phyloP scores from a whole-genome alignment of 495 filamentous ascomycete genomes.

The Chlorociboria aeruginascens region DNA sequence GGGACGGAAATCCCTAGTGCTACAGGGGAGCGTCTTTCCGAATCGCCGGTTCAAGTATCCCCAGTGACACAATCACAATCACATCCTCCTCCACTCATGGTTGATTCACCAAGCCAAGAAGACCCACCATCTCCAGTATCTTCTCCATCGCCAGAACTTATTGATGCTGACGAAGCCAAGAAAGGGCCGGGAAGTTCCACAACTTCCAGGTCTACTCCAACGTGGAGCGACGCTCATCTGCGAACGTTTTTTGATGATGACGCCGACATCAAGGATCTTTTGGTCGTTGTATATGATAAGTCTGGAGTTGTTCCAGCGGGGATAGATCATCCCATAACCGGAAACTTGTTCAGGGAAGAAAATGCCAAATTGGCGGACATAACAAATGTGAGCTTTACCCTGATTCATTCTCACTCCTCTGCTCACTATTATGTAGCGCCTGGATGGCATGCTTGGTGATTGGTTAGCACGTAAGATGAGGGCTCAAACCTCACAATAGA shows the following conservation, averaged over 20 bases:
- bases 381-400: slow-evolving; percentile 42
- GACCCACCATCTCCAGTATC: slow-evolving; percentile 51
- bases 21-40: slow-evolving; percentile 42
- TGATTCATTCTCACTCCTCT: neutral
- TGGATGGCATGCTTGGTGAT: slow-evolving; percentile 77
- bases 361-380: slow-evolving; percentile 73
- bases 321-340: slow-evolving; percentile 73
- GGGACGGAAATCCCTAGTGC: slow-evolving; percentile 18
- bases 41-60: slow-evolving; percentile 69
- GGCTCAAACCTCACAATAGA: slow-evolving; percentile 23
- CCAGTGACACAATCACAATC: slow-evolving; percentile 34
- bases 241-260: slow-evolving; percentile 86
- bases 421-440: slow-evolving; percentile 33
- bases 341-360: slow-evolving; percentile 71
- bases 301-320: slow-evolving; percentile 62
- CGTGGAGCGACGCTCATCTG: slow-evolving; percentile 79
- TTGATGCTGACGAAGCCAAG: slow-evolving; percentile 35
- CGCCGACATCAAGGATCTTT: slow-evolving; percentile 80
- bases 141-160: slow-evolving; percentile 55
- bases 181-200: slow-evolving; percentile 29
- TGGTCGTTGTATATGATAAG: slow-evolving; percentile 86
- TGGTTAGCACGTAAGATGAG: slow-evolving; percentile 61
- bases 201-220: slow-evolving; percentile 33
- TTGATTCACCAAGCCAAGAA: slow-evolving; percentile 54
- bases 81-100: slow-evolving; percentile 36